Conservation (phyloP, 768 basidiomycete genomes). For the Candolleomyces efflorescens region DNA sequence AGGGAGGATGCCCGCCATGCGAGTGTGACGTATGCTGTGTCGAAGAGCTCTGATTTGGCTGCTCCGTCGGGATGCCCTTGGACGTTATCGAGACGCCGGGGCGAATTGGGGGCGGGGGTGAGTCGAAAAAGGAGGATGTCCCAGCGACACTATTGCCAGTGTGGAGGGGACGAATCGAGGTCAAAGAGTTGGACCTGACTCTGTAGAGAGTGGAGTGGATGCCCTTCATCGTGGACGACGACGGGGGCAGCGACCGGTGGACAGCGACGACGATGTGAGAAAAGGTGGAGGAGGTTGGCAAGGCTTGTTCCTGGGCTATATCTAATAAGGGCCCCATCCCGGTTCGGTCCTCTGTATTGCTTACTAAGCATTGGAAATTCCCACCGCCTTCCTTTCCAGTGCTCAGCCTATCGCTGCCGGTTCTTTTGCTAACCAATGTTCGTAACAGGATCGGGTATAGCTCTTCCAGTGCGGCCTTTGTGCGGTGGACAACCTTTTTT, state of each 20-base stretch:
- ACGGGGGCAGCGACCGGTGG: neutral
- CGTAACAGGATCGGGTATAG: neutral
- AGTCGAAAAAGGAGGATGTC: slow-evolving; percentile 6
- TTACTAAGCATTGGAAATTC: slow-evolving; percentile 3
- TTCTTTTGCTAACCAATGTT: neutral
- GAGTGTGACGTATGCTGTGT: slow-evolving; percentile 9
- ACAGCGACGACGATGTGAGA: neutral
- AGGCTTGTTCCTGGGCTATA: neutral
- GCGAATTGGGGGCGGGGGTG: slow-evolving; percentile 7
- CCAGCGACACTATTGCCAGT: neutral
- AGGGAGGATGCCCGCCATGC: slow-evolving; percentile 9
- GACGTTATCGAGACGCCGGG: slow-evolving; percentile 2
- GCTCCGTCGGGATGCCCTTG: slow-evolving; percentile 4
- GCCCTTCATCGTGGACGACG: slow-evolving; percentile 11
- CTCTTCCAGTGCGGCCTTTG: neutral
- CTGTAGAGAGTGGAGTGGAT: slow-evolving; percentile 7
- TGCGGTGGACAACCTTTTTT: neutral
- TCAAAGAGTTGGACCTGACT: slow-evolving; percentile 8
- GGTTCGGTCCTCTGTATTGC: slow-evolving; percentile 4
- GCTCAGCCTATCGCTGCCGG: neutral
- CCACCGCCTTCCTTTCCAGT: neutral
- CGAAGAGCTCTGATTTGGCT: slow-evolving; percentile 5
- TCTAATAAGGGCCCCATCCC: slow-evolving; percentile 3
- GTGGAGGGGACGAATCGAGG: slow-evolving; percentile 6
- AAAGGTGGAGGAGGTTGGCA: neutral